Evolutionary conservation across 148 eudicot genomes (phyloP), one percentile per base, ranked within the genome.

Genomic region (Dianthus caryophyllus): DNA sequence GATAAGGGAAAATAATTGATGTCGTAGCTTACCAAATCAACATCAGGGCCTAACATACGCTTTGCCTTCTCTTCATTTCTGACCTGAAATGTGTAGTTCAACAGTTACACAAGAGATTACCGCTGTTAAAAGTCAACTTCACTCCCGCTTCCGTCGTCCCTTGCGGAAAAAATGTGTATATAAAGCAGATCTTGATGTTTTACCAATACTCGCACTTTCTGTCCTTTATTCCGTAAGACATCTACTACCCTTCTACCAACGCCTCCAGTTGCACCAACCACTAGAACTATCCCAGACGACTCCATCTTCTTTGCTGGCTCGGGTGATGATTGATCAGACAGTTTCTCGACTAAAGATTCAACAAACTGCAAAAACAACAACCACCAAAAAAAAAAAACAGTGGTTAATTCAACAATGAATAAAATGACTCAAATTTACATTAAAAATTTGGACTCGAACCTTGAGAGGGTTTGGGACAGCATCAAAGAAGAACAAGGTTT

Each of bases 211-310:
- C 90, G 83, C 30, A 94, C 96, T 9, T 85, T 86, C 41, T 83
- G 24, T 67, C 96, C 96, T 76, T 80, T 94, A 53, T 78, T 84
- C 51, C 87, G 88, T 66, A 94, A 75, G 64, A 81, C 69, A 71
- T 90, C 89, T 21, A 94, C 97, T 36, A 90, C 96, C 77, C 99
- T 88, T 84, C 96, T 83, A 57, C 99, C 99, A 47, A 94, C 97
- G 53, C 99, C 99, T 72, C 99, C 99, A 57, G 99, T 94, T 65
- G 93, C 99, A 73, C 97, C 99, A 39, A 79, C 88, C 74, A 94
- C 99, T 53, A 94, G 81, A 53, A 84, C 74, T 52, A 86, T 79
- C 68, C 88, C 93, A 70, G 96, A 86, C 65, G 87, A 67, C 52
- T 84, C 89, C 99, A 90, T 90, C 47, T 80, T 66, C 71, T 77